These are phyloP conservation scores for Saccharomyces hybrid DNA, from an alignment of 1,139 yeast species.

Conservation along the genomic window DNA sequence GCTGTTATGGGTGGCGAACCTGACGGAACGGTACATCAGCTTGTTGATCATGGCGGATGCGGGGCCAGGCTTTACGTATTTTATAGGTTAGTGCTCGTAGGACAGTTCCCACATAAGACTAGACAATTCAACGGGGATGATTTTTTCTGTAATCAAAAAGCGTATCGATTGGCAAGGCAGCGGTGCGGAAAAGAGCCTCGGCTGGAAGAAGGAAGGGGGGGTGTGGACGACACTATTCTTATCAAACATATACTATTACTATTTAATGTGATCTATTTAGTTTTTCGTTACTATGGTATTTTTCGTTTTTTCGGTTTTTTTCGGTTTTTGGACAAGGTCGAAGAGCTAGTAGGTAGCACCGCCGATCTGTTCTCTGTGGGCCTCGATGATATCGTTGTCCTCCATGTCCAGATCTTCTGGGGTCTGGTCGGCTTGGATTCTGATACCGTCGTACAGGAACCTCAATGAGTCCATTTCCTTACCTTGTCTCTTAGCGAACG, in stretches of 20 bases:
- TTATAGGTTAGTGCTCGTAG: background rate
- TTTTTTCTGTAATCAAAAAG: background rate
- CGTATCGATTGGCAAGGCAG: background rate
- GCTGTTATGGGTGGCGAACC: background rate
- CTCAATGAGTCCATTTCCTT: conserved; percentile 75
- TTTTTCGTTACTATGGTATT: background rate
- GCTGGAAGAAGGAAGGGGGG: background rate
- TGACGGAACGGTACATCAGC: background rate
- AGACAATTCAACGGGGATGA: background rate
- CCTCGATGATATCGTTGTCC: conserved; percentile 94
- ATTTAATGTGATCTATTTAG: background rate
- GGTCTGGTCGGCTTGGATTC: conserved; percentile 80
- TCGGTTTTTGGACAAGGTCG: background rate
- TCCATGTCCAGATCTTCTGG: conserved; percentile 89
- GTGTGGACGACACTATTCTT: background rate
- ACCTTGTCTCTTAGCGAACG: conserved; percentile 96
- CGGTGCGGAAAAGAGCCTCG: background rate
- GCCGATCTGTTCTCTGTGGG: conserved; percentile 92
- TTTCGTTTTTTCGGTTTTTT: background rate
- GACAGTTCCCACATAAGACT: background rate
- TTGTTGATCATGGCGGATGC: background rate
- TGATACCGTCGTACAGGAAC: conserved; percentile 87
- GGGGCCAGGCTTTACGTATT: background rate
- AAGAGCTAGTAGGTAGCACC: conserved; percentile 14
- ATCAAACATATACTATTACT: background rate